Conservation (phyloP, 208 protist genomes). For the Endotrypanum monterogeii region DNA sequence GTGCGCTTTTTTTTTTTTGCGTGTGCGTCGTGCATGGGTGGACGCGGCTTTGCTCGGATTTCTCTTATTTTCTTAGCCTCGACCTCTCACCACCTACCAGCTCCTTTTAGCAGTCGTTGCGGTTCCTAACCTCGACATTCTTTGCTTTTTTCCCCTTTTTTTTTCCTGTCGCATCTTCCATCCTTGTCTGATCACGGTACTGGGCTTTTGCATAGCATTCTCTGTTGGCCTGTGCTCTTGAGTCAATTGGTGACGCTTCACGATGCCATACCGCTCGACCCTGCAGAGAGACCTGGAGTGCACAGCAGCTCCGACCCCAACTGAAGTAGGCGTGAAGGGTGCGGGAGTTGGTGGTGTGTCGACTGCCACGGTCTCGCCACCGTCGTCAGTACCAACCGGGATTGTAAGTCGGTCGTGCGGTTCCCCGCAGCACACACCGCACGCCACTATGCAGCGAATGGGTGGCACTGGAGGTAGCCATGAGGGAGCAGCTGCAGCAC, state of each 20-base stretch:
- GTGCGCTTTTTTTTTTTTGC: neutral
- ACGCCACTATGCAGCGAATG: conserved; percentile 24
- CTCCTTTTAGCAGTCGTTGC: neutral
- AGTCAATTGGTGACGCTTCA: neutral
- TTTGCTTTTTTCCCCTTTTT: neutral
- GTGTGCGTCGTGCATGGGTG: neutral
- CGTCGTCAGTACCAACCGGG: conserved; percentile 5
- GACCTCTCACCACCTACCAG: neutral
- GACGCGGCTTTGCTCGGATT: neutral
- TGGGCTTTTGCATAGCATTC: neutral
- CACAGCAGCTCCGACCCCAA: conserved; percentile 19
- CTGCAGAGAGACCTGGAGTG: conserved; percentile 24
- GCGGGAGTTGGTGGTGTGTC: conserved; percentile 13
- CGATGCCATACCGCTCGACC: conserved; percentile 27
- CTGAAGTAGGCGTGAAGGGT: conserved; percentile 11
- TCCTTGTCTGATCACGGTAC: neutral
- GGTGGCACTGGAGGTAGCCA: neutral
- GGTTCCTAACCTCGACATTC: too few species aligned
- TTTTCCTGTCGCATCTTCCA: neutral
- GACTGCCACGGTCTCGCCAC: neutral
- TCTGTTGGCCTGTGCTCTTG: neutral
- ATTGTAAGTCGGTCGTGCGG: conserved; percentile 3
- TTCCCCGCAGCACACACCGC: conserved; percentile 19
- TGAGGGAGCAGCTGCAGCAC: conserved; percentile 6
- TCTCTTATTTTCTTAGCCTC: neutral